Evolutionary conservation across 2,329 filamentous ascomycete species (phyloP).

Genomic region (Fonsecaea nubica): DNA sequence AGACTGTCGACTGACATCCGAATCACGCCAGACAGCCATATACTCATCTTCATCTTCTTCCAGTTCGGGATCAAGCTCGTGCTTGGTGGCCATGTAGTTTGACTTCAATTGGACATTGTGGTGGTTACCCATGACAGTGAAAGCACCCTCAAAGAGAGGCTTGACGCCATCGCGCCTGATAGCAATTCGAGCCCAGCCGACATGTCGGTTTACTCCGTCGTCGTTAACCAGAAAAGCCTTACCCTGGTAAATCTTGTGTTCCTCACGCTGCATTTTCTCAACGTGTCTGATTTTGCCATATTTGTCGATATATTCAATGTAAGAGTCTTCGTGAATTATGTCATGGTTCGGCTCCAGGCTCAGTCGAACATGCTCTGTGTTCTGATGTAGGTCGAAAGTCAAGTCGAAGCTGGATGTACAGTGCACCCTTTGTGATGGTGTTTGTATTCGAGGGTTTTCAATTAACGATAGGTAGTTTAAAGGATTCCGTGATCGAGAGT

Average conservation of each 20-base stretch:
- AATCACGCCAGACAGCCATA: conserved; percentile 93
- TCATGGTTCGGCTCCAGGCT: conserved; percentile 89
- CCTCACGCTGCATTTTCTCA: conserved; percentile 73
- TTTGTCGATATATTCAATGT: conserved; percentile 71
- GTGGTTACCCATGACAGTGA: conserved; percentile 78
- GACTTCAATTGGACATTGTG: conserved; percentile 83
- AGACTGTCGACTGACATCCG: conserved; percentile 69
- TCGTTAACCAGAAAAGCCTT: conserved; percentile 71
- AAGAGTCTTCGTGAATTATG: conserved; percentile 77
- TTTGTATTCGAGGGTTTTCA: conserved; percentile 77
- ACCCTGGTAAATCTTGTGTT: conserved; percentile 86
- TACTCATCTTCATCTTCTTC: conserved; percentile 66
- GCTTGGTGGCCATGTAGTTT: conserved; percentile 75
- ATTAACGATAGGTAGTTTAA: conserved; percentile 75
- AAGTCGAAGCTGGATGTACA: conserved; percentile 84
- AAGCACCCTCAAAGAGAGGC: conserved; percentile 89
- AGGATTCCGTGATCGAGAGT: conserved; percentile 77
- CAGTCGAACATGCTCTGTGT: conserved; percentile 74
- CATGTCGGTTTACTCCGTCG: conserved; percentile 74
- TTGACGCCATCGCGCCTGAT: conserved; percentile 75
- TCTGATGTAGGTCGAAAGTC: conserved; percentile 74
- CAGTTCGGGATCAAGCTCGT: conserved; percentile 72
- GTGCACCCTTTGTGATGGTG: conserved; percentile 78
- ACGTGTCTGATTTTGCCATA: conserved; percentile 72
- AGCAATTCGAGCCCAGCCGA: conserved; percentile 85